Evolutionary conservation across 805 yeast genomes (phyloP).

Genomic region (Candida jianshihensis): DNA sequence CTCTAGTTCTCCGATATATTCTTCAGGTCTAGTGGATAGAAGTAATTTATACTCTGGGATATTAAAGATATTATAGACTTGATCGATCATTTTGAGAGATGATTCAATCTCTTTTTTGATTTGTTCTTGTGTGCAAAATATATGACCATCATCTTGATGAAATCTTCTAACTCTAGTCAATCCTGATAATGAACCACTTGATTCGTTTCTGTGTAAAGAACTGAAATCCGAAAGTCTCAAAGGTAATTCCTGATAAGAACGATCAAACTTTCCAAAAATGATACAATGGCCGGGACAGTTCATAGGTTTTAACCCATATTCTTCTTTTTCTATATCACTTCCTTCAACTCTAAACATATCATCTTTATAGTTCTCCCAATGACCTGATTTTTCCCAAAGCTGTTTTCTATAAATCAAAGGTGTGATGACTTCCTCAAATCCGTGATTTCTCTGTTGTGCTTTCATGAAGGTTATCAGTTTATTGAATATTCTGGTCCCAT

Average conservation of each 20-base stretch:
- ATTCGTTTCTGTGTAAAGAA: conserved; percentile 88
- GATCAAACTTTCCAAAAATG: conserved; percentile 64
- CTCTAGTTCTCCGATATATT: conserved; percentile 65
- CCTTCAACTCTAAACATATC: conserved; percentile 91
- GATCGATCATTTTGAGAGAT: conserved; percentile 66
- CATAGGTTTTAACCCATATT: conserved; percentile 89
- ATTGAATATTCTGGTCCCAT: conserved; percentile 84
- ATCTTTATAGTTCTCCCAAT: conserved; percentile 90
- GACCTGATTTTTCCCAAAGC: conserved; percentile 89
- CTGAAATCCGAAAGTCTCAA: conserved; percentile 82
- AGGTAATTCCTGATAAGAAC: conserved; percentile 84
- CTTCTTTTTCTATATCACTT: conserved; percentile 33
- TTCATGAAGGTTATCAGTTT: conserved; percentile 78
- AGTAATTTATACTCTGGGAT: conserved; percentile 45
- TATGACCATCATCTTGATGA: conserved; percentile 98
- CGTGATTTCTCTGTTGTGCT: conserved; percentile 69
- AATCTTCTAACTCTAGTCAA: conserved; percentile 88
- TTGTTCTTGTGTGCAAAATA: conserved; percentile 79
- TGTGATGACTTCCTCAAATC: conserved; percentile 87
- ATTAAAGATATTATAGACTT: conserved; percentile 58
- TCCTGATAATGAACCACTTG: conserved; percentile 90
- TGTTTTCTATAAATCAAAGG: conserved; percentile 80
- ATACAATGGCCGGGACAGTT: conserved; percentile 95
- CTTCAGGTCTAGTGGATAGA: conserved; percentile 83
- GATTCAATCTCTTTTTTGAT: conserved; percentile 65